Conservation (phyloP, 2,329 filamentous ascomycete genomes). For the Colletotrichum truncatum region DNA sequence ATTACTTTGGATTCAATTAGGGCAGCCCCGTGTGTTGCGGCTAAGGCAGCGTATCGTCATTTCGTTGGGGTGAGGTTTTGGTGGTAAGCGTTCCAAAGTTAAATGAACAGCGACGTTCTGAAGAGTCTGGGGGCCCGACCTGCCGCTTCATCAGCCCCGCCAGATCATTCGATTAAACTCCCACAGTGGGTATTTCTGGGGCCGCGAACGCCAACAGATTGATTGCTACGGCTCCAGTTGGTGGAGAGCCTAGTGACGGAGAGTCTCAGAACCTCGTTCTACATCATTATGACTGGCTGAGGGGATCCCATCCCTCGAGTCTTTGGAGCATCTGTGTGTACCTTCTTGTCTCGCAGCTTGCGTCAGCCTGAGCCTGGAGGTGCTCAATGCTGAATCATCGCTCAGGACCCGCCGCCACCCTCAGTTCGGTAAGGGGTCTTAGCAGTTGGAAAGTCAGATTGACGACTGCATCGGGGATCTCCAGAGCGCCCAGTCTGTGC, state of each 20-base stretch:
- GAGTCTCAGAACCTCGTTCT: slow-evolving; percentile 7
- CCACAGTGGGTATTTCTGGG: slow-evolving; percentile 16
- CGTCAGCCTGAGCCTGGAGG: neutral
- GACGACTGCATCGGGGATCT: neutral
- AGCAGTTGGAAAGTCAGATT: slow-evolving; percentile 5
- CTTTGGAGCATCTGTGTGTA: neutral
- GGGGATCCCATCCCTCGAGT: neutral
- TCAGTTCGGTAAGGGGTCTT: neutral
- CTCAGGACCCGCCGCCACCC: neutral
- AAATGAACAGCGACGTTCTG: slow-evolving; percentile 11
- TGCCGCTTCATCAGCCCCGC: slow-evolving; percentile 11
- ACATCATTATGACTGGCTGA: neutral
- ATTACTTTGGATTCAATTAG: neutral
- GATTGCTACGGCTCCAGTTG: slow-evolving; percentile 8
- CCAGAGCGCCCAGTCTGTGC: slow-evolving; percentile 11
- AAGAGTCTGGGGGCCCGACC: slow-evolving; percentile 8
- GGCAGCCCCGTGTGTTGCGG: neutral
- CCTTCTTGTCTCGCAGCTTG: neutral
- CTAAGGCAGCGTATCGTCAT: slow-evolving; percentile 11
- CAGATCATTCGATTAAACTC: slow-evolving; percentile 8
- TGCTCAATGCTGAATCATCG: neutral
- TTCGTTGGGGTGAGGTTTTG: neutral
- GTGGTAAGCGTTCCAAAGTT: slow-evolving; percentile 8
- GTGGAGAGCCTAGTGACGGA: slow-evolving; percentile 5
- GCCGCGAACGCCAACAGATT: slow-evolving; percentile 4